Base-by-base conservation (phyloP, 2,329 filamentous ascomycete genomes). In the Arthrobotrys megalospora region DNA sequence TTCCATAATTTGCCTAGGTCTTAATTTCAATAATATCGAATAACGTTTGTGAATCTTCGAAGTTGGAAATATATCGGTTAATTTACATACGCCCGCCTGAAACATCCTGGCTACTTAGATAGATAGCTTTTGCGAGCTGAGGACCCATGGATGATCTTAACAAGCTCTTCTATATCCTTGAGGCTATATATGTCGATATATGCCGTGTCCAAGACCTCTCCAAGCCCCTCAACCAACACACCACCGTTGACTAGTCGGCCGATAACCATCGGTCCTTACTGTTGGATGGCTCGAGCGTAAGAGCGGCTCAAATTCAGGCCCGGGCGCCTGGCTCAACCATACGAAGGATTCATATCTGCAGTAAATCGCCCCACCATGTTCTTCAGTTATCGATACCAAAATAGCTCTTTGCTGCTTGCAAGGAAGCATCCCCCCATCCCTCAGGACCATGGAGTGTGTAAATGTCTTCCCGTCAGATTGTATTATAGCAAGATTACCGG, bases 371-470 rank as follows among this genome's bases (percentile, higher is more conserved):
- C 69, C 76, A 3, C 58, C 63, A 36, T 66, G 14, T 32, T 79
- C 76, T 14, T 43, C 12, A 1, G 14, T 65, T 6, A 79, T 79
- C 3, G 76, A 79, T 19, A 79, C 76, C n/a, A 79, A 45, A 47
- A 75, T 53, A 1, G 64, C 68, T 24, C 60, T 62, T 1, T 14
- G 14, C 8, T 72, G 58, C 38, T 64, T 58, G 41, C 70, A 69
- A 60, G 68, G 14, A 38, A 75, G 58, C 16, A 43, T 28, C 0
- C 69, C 69, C 10, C 76, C 76, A 48, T 58, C 69, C 43, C 64
- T 79, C 41, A 79, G 14, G 8, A 45, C 14, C 43, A 64, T 65
- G n/a, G 47, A 62, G 48, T 73, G 70, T 8, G 21, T 58, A 16
- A 79, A 60, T 2, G 12, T 3, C 5, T n/a, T 7, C 0, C 16